These are phyloP conservation scores for Chaetomium strumarium DNA, from an alignment of 2,329 filamentous ascomycete genomes.

Conservation along the genomic window DNA sequence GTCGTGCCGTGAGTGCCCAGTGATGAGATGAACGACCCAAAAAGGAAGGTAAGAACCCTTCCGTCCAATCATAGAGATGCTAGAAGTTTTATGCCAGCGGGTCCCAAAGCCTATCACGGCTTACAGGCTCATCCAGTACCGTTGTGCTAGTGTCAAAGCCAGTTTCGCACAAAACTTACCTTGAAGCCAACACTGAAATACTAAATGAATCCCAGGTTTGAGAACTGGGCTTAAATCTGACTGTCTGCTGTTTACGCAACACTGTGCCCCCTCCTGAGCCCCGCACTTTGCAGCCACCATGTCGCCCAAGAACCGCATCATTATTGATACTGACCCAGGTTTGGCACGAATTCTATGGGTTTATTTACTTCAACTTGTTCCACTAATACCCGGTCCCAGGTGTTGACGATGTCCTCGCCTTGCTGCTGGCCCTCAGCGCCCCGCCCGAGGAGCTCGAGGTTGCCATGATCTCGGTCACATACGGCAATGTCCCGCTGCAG, in stretches of 20 bases:
- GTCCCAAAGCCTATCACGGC: too few species aligned
- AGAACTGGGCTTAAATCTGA: too few species aligned
- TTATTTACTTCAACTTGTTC: not conserved
- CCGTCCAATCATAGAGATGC: too few species aligned
- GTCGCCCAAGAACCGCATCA: constrained; percentile 68
- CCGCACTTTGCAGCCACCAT: constrained; percentile 36
- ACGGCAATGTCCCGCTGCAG: constrained; percentile 85
- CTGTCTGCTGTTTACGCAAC: not conserved
- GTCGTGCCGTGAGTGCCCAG: too few species aligned
- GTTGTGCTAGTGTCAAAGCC: too few species aligned
- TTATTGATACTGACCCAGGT: constrained; percentile 94
- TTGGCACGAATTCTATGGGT: not conserved
- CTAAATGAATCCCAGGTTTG: too few species aligned
- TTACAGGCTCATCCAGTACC: too few species aligned
- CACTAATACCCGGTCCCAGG: constrained; percentile 41
- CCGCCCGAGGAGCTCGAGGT: constrained; percentile 80
- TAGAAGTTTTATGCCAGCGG: too few species aligned
- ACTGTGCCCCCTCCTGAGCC: constrained; percentile 6
- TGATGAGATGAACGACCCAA: too few species aligned
- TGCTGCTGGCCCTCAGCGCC: constrained; percentile 79
- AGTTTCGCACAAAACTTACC: too few species aligned
- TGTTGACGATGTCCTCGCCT: constrained; percentile 84
- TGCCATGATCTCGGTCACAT: constrained; percentile 79
- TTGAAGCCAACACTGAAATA: too few species aligned
- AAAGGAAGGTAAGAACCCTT: too few species aligned